These are phyloP conservation scores for Barbarea vulgaris DNA, from an alignment of 345 rosid genomes.

Conservation along the genomic window DNA sequence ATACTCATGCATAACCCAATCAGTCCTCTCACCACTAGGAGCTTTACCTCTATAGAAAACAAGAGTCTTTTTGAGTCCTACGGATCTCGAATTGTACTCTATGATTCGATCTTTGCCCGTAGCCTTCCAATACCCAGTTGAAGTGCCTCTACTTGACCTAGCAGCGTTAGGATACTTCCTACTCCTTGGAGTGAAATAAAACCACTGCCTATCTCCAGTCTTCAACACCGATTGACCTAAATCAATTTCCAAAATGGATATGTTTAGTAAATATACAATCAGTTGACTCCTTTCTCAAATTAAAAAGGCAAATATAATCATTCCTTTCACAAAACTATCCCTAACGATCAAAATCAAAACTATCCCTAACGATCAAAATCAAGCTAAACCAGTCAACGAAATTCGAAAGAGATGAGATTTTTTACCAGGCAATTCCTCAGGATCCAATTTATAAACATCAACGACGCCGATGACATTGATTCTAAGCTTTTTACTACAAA, in stretches of 20 bases:
- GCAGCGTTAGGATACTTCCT: slow-evolving; percentile 92
- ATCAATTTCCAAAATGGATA: not conserved
- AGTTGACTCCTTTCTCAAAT: too few relatives aligned
- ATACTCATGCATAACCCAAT: slow-evolving; percentile 99
- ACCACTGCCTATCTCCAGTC: slow-evolving; percentile 94
- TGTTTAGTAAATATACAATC: not conserved
- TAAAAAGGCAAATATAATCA: too few relatives aligned
- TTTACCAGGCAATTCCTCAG: slow-evolving; percentile 85
- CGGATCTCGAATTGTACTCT: slow-evolving; percentile 55
- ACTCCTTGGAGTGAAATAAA: slow-evolving; percentile 83
- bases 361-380: too few relatives aligned
- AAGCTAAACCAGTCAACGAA: not conserved
- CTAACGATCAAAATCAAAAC: too few relatives aligned
- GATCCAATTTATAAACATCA: slow-evolving; percentile 93
- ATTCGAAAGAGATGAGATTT: not conserved
- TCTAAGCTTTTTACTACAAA: slow-evolving; percentile 58
- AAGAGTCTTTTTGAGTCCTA: slow-evolving; percentile 86
- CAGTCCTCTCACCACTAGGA: slow-evolving; percentile 78
- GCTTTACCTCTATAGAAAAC: slow-evolving; percentile 89
- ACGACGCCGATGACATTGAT: slow-evolving; percentile 63
- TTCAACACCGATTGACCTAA: slow-evolving; percentile 61
- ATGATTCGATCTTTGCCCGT: slow-evolving; percentile 84
- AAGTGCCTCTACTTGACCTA: slow-evolving; percentile 81
- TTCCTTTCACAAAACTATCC: too few relatives aligned
- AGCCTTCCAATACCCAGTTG: slow-evolving; percentile 89